Base-by-base conservation (phyloP, 2,329 filamentous ascomycete species). In the Aspergillus sp. region DNA sequence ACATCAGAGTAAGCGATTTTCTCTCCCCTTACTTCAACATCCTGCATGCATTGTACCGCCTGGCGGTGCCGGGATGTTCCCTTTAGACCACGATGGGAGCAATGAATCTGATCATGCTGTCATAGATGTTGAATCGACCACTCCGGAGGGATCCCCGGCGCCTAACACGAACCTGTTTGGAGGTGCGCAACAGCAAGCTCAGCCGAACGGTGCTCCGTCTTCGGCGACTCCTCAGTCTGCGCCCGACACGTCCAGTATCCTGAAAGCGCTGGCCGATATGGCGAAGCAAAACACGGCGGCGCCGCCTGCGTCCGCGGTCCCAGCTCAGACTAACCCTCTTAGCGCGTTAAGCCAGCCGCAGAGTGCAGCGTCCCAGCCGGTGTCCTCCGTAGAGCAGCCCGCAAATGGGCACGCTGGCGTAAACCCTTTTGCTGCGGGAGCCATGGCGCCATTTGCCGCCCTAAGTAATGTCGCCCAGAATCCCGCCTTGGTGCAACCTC, bases 201-300 rank as follows among this genome's bases (percentile, higher is more conserved):
- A 69, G 57, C 58, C 63, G 40, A 64, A 61, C 53, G 57, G 63
- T 38, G 57, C 60, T 46, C 56, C 62, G 23, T 49, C 61, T 42
- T 51, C 58, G 45, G 47, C 55, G 11, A 47, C 63, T 34, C 57
- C 64, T 56, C 64, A 63, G 47, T 62, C 73, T 54, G 69, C 79
- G 52, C 79, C 78, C 56, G 87, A 82, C 60, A 83, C 80, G 31
- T 80, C 80, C 38, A 80, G 85, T 59, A 91, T 94, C 62, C 79
- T 92, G 72, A 88, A 89, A 69, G 88, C 88, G 42, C 81, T 94
- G 58, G 88, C 89, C 58, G 89, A 89, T 66, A 88, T 94, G 74
- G 88, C 88, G 36, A 87, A 88, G 59, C 87, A 90, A 71, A 91
- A 86, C 69, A 82, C 82, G 55, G 72, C 79, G 34, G 73, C 78